A percentile compares a stretch with the other conserved stretches of the same genome.
phyloP scores from a whole-genome alignment of 441 rosid species.

The Adansonia madagascariensis region DNA sequence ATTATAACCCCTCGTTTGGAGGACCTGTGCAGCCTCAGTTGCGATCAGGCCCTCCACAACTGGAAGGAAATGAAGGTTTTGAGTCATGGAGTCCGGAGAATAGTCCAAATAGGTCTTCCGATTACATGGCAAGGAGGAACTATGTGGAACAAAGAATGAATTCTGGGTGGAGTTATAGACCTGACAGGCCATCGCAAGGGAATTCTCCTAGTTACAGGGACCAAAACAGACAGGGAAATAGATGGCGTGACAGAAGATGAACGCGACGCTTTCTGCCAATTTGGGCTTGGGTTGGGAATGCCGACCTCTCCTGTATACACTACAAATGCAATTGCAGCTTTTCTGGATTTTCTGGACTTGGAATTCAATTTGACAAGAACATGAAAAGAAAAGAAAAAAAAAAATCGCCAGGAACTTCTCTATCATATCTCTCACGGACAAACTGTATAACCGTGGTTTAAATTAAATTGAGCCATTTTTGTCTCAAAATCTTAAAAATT shows the following conservation, averaged over 20 bases:
- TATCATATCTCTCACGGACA: neutral
- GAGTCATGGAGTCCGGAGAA: slow-evolving; percentile 95
- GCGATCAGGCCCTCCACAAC: slow-evolving; percentile 37
- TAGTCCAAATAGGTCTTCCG: slow-evolving; percentile 58
- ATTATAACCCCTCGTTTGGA: slow-evolving; percentile 34
- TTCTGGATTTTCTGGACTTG: slow-evolving; percentile 18
- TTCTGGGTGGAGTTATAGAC: slow-evolving; percentile 39
- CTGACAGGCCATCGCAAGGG: slow-evolving; percentile 53
- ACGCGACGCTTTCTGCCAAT: slow-evolving; percentile 13
- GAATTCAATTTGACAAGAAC: slow-evolving; percentile 27
- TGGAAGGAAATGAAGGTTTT: slow-evolving; percentile 59
- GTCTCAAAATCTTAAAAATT: neutral
- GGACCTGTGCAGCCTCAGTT: slow-evolving; percentile 39
- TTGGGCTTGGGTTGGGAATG: neutral
- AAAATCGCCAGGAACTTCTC: neutral
- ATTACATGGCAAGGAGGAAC: slow-evolving; percentile 44
- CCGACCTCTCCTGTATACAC: neutral
- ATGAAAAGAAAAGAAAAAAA: neutral
- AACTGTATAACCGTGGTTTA: neutral
- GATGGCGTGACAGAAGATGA: slow-evolving; percentile 55
- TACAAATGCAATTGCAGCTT: slow-evolving; percentile 21
- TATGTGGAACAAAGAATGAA: slow-evolving; percentile 37
- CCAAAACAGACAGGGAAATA: slow-evolving; percentile 47
- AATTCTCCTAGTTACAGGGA: slow-evolving; percentile 53
- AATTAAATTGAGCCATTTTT: neutral